These are phyloP conservation scores for Skeletonema costatum DNA, from an alignment of 108 stramenopile species.

Conservation along the genomic window DNA sequence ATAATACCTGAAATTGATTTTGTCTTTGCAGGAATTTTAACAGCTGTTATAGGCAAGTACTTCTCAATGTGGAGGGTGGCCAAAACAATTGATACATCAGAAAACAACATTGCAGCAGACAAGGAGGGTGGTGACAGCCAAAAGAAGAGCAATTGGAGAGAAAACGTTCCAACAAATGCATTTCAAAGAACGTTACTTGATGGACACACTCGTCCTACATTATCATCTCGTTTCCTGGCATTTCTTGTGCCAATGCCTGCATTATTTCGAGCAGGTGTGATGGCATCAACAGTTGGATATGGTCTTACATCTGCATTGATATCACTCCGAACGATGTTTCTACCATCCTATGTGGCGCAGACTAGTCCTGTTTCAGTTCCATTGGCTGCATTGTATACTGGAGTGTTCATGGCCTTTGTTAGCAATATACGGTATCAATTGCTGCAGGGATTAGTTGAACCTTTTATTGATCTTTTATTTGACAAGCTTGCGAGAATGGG, in stretches of 20 bases:
- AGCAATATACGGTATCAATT: slow-evolving; percentile 84
- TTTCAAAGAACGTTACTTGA: slow-evolving; percentile 68
- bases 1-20: slow-evolving; percentile 73
- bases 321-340: slow-evolving; percentile 41
- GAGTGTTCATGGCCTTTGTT: slow-evolving; percentile 71
- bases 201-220: slow-evolving; percentile 56
- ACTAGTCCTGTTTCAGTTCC: slow-evolving; percentile 64
- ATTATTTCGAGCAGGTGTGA: slow-evolving; percentile 71
- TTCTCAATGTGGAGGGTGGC: slow-evolving; percentile 83
- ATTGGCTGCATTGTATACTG: slow-evolving; percentile 72
- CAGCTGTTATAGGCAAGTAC: slow-evolving; percentile 70
- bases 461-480: slow-evolving; percentile 61
- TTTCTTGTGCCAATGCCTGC: slow-evolving; percentile 64
- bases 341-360: slow-evolving; percentile 49
- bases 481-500: slow-evolving; percentile 12
- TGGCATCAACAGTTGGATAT: slow-evolving; percentile 75
- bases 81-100: slow-evolving; percentile 29
- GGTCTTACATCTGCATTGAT: slow-evolving; percentile 59
- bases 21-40: slow-evolving; percentile 75
- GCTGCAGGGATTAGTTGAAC: slow-evolving; percentile 81
- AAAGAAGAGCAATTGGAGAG: slow-evolving; percentile 16
- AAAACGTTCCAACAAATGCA: slow-evolving; percentile 74
- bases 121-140: not conserved
- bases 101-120: not conserved
- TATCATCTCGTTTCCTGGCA: slow-evolving; percentile 51